These are phyloP conservation scores for Auxenochlorella protothecoides DNA, from an alignment of 139 green algal genomes.

Conservation along the genomic window DNA sequence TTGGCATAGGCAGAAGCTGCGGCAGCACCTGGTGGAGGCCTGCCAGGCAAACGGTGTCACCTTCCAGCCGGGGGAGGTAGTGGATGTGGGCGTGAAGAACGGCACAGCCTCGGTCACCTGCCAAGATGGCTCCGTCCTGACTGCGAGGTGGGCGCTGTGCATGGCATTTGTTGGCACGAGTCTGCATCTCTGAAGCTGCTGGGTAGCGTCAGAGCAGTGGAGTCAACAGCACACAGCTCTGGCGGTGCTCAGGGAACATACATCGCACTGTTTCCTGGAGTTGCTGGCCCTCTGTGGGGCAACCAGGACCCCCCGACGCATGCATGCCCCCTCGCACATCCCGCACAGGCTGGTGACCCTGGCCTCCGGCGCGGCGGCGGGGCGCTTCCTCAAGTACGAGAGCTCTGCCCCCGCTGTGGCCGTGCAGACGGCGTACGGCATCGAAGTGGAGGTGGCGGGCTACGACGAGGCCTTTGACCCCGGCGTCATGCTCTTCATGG, in stretches of 20 bases:
- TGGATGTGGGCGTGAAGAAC: constrained; percentile 32
- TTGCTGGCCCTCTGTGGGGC: neutral
- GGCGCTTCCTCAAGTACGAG: constrained; percentile 54
- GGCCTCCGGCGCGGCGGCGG: constrained; percentile 68
- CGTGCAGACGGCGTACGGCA: constrained; percentile 92
- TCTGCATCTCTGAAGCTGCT: too few species aligned
- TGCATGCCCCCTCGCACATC: neutral
- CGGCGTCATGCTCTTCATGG: constrained; percentile 97
- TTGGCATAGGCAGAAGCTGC: constrained; percentile 60
- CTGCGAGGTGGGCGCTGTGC: constrained; percentile 5
- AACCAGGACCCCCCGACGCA: neutral
- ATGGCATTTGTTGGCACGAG: too few species aligned
- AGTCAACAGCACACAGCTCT: too few species aligned
- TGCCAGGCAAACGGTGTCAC: constrained; percentile 39
- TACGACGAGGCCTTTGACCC: constrained; percentile 54
- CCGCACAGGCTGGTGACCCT: constrained; percentile 43
- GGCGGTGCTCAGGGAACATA: too few species aligned
- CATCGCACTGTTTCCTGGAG: too few species aligned
- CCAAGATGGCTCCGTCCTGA: constrained; percentile 12
- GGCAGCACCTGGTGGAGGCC: constrained; percentile 40
- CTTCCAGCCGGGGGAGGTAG: constrained; percentile 45
- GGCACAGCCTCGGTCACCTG: constrained; percentile 2
- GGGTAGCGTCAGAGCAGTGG: neutral
- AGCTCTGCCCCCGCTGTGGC: constrained; percentile 50
- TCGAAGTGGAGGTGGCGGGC: constrained; percentile 57